A percentile compares a stretch with the other conserved stretches of the same genome.
Conservation (phyloP, 202 grass and related monocot genomes). For the Brachypodium distachyon region DNA sequence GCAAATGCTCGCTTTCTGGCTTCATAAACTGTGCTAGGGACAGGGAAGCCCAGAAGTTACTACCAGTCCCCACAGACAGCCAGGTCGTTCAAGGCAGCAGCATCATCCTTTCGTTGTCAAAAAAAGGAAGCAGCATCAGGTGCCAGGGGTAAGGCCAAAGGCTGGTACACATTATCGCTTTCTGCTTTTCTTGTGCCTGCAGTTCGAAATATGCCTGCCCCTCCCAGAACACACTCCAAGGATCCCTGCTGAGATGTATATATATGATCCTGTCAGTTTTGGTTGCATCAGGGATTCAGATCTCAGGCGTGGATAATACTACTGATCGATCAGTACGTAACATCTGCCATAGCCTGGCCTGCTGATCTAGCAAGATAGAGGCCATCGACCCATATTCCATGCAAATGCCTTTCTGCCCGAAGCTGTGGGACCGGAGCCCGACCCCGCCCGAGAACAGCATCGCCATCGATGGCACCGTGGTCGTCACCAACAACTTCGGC, state of each 20-base stretch:
- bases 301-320: neutral
- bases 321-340: neutral
- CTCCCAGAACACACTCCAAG: conserved; percentile 32
- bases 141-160: conserved; percentile 30
- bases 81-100: neutral
- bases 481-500: conserved; percentile 33
- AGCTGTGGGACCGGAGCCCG: conserved; percentile 4
- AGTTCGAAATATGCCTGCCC: neutral
- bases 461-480: conserved; percentile 47
- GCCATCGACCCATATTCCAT: neutral
- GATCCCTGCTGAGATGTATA: conserved; percentile 15
- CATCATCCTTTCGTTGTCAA: neutral
- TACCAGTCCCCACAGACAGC: neutral
- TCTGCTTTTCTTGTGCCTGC: neutral
- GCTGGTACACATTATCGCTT: conserved; percentile 30
- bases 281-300: neutral
- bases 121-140: conserved; percentile 14
- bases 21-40: neutral
- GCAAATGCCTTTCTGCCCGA: conserved; percentile 39
- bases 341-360: neutral
- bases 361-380: neutral
- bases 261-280: neutral
- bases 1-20: neutral
- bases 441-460: conserved; percentile 11
- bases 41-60: neutral